Base-by-base conservation (phyloP, 140 eudicot species). In the Stevia rebaudiana region DNA sequence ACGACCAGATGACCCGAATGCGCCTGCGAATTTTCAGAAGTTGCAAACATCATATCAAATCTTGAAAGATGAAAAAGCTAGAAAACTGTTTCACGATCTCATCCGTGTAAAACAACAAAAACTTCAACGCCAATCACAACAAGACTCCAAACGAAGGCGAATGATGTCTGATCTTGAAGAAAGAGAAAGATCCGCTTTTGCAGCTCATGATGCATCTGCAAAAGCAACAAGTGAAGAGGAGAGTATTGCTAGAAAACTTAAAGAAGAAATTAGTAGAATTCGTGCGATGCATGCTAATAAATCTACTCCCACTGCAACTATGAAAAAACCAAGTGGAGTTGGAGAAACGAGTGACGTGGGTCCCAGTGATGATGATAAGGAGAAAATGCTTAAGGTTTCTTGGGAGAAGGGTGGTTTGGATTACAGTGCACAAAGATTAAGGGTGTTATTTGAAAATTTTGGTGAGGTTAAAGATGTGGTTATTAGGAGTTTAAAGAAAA, bases 101-200 rank as follows among this genome's bases (percentile, higher is more conserved):
- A 73, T 85, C 48, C 82, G 85, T 3, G 84, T 76, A 24, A 81
- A 82, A 49, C 84, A 74, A 1, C 89, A 85, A 37, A 92, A 73
- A 79, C 62, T 72, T 40, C 74, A 67, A 37, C 83, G 87, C 44
- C 85, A 75, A 56, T 70, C 81, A 31, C 85, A 77, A 48, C 88
- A 83, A 2, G 89, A 81, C 54, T 79, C 88, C 23, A 88, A 92
- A 76, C 84, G 95, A 3, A 64, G 84, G 57, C 80, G 81, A 65
- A 88, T 85, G 96, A 81, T 85, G 88, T 80, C 94, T 3, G 97
- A 90, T 70, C 84, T 90, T 39, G 97, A 90, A 44, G 83, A 74
- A 69, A 73, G 98, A 78, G 98, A 92, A 65, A 68, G 85, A 0
- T 65, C 77, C 2, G 77, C 94, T 24, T 88, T 83, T 80, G 76